Evolutionary conservation across 148 eudicot genomes (phyloP).

Genomic region (Cornus controversa): DNA sequence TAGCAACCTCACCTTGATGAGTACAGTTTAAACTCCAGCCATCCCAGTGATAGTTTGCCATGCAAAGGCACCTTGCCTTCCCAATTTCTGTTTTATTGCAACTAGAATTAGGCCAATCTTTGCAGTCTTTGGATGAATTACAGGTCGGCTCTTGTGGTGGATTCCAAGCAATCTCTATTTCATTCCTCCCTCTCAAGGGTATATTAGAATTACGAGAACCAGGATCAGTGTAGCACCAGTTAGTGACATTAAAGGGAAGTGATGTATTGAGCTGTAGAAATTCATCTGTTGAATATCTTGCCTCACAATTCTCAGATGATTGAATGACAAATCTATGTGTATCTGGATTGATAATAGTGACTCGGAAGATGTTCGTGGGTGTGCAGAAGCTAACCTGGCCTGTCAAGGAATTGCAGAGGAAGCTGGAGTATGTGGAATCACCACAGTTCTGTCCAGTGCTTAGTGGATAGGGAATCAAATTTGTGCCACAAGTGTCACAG

Average conservation of each 20-base stretch:
- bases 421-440: constrained; percentile 12
- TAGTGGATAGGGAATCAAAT: constrained; percentile 18
- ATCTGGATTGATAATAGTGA: constrained; percentile 2
- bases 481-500: constrained; percentile 12
- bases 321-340: not conserved
- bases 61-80: not conserved
- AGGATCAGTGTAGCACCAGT: not conserved
- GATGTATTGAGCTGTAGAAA: not conserved
- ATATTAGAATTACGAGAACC: not conserved
- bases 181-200: too few relatives aligned
- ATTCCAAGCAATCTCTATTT: not conserved
- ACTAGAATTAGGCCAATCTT: constrained; percentile 3
- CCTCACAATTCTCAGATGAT: too few relatives aligned
- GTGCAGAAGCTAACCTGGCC: constrained; percentile 10
- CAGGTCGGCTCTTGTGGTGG: not conserved
- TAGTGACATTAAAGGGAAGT: not conserved
- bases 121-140: not conserved
- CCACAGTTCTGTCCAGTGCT: constrained; percentile 13
- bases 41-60: not conserved
- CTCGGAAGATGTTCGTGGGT: not conserved
- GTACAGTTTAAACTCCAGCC: not conserved
- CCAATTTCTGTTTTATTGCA: not conserved
- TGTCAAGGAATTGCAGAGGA: constrained; percentile 1
- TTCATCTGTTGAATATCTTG: too few relatives aligned
- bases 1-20: not conserved